Evolutionary conservation across 495 filamentous ascomycete species (phyloP).

Genomic region (Hypoxylon crocopeplum): DNA sequence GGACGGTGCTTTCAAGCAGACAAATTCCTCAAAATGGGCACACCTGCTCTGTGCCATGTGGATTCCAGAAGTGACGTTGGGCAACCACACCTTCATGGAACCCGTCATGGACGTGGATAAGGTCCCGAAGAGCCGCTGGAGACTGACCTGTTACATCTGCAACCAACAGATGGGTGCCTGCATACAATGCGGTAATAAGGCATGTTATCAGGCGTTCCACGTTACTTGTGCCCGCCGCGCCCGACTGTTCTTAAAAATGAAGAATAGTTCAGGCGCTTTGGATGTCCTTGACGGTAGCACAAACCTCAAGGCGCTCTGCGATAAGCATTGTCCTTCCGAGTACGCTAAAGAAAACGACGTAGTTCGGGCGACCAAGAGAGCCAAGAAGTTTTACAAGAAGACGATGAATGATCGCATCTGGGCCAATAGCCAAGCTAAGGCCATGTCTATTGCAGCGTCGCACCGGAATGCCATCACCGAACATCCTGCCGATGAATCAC

Average conservation of each 20-base stretch:
- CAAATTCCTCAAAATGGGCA: constrained; percentile 91
- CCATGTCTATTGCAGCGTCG: constrained; percentile 75
- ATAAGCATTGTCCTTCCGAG: constrained; percentile 91
- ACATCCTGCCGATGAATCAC: constrained; percentile 62
- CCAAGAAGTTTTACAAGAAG: constrained; percentile 79
- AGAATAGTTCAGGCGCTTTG: constrained; percentile 79
- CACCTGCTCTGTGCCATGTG: constrained; percentile 97
- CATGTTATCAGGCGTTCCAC: constrained; percentile 97
- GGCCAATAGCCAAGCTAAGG: constrained; percentile 88
- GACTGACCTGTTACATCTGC: constrained; percentile 94
- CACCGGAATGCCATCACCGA: constrained; percentile 66
- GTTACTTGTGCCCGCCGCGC: constrained; percentile 93
- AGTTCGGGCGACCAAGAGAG: constrained; percentile 53
- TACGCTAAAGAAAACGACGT: constrained; percentile 87
- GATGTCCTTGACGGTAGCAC: constrained; percentile 84
- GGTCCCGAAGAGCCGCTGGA: constrained; percentile 92
- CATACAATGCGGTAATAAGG: constrained; percentile 97
- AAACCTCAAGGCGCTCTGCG: constrained; percentile 91
- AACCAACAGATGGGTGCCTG: constrained; percentile 97
- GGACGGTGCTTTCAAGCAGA: constrained; percentile 98
- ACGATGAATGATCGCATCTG: constrained; percentile 86
- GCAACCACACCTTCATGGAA: constrained; percentile 98
- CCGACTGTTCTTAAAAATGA: constrained; percentile 94
- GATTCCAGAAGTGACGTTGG: constrained; percentile 95
- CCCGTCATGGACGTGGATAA: constrained; percentile 98